Base-by-base conservation (phyloP, 352 stramenopile species). In the Phytophthora foliorum region DNA sequence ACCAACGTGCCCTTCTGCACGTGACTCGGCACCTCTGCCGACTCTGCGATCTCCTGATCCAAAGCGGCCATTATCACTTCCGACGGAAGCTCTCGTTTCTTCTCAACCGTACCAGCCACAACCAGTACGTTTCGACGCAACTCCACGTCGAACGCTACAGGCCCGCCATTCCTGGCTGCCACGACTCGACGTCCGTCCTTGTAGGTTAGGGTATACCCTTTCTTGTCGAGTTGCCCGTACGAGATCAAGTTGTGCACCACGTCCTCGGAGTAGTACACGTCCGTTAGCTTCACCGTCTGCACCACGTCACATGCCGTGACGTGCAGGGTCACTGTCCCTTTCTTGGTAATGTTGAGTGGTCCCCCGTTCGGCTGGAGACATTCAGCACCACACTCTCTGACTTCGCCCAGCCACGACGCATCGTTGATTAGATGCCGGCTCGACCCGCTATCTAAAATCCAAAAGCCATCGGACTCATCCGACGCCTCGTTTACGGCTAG, bases 231-330 rank as follows among this genome's bases (percentile, higher is more conserved):
- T 14, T 7, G 3, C 1, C 51, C 51, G 13, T 49, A 49, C 0
- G 51, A 58, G 21, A 58, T 34, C 32, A 58, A 9, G 22, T 58
- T 58, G 22, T 48, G 51, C 11, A 24, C 34, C n/a, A 36, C 31
- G 51, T 39, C 7, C 19, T 22, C 16, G 0, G 21, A 21, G 21
- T 24, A 58, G 32, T 58, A 48, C 3, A 58, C 51, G 6, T 58
- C 19, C 6, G 27, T 34, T 25, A 55, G 25, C 25, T 38, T 21
- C 25, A 55, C 25, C 4, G 27, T 55, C 17, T 9, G 10, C 0
- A 14, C 31, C 19, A 6, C 27, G 1, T 31, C 31, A 4, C 4
- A 3, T 11, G 32, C 51, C 0, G 1, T 36, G 1, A 53, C 46
- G 0, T 2, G 11, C 24, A 55, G 25, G 2, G 27, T 36, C 1